phyloP scores from a whole-genome alignment of 305 asterid species.

The Fraxinus latifolia region DNA sequence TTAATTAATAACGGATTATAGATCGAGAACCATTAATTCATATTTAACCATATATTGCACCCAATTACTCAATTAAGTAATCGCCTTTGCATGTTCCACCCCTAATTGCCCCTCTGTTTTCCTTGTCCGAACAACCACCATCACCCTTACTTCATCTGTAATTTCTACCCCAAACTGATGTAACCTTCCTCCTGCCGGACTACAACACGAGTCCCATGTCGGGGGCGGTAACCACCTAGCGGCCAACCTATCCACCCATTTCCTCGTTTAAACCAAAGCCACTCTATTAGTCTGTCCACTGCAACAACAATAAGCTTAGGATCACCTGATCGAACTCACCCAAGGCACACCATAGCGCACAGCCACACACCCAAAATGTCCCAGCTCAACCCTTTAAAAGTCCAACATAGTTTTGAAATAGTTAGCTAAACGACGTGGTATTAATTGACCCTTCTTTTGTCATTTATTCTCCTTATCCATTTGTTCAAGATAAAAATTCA shows the following conservation, averaged over 20 bases:
- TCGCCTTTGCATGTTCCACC: not conserved
- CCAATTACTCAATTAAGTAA: too few species aligned
- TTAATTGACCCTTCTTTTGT: not conserved
- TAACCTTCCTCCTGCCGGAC: too few species aligned
- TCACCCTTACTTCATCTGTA: not conserved
- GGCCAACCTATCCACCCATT: too few species aligned
- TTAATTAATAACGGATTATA: too few species aligned
- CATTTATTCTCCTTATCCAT: not conserved
- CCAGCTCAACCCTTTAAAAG: not conserved
- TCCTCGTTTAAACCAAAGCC: not conserved
- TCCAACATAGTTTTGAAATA: too few species aligned
- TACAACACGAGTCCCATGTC: too few species aligned
- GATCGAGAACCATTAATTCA: too few species aligned
- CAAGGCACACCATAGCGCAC: too few species aligned
- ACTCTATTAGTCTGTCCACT: not conserved
- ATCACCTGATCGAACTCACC: not conserved
- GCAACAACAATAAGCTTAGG: not conserved
- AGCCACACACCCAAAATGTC: not conserved
- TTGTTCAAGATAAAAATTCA: not conserved
- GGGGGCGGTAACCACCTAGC: too few species aligned
- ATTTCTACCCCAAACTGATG: too few species aligned
- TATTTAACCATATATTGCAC: too few species aligned
- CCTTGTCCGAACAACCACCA: not conserved
- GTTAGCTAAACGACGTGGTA: too few species aligned
- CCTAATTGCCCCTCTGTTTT: not conserved